These are phyloP conservation scores for Saccharomycopsis sp. DNA, from an alignment of 805 yeast genomes.

Conservation along the genomic window DNA sequence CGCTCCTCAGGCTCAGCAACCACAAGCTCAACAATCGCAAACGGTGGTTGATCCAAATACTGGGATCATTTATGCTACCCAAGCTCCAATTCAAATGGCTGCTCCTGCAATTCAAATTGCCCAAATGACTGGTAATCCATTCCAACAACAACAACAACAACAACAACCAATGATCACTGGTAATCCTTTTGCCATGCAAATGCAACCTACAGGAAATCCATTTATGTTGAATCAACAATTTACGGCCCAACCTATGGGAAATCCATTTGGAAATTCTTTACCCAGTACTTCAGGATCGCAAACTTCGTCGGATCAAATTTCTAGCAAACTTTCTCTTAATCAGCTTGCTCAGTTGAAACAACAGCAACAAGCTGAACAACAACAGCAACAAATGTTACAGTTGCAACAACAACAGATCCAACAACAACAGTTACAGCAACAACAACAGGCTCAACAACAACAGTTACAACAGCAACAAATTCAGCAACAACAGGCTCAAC, in stretches of 20 bases:
- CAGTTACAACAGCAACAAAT: conserved; percentile 7
- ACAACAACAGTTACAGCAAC: conserved; percentile 8
- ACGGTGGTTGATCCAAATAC: conserved; percentile 10
- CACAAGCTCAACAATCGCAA: conserved; percentile 1
- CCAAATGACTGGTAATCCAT: conserved; percentile 11
- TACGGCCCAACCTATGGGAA: conserved; percentile 16
- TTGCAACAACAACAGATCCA: conserved; percentile 8
- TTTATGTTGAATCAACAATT: conserved; percentile 8
- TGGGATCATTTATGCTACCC: conserved; percentile 8
- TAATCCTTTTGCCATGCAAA: conserved; percentile 10
- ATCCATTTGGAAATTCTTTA: too few relatives aligned
- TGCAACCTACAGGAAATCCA: background rate
- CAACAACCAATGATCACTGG: conserved; percentile 12
- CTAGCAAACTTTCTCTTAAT: conserved; percentile 7
- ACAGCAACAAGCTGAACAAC: conserved; percentile 9
- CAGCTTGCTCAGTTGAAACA: conserved; percentile 10
- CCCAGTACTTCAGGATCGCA: too few relatives aligned
- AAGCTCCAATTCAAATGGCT: too few relatives aligned
- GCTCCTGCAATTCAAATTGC: too few relatives aligned
- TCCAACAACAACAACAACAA: conserved; percentile 3
- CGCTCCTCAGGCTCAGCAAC: too few relatives aligned
- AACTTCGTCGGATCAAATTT: background rate
- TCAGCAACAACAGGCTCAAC: conserved; percentile 5
- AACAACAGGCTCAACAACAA: conserved; percentile 3
- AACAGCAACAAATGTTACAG: conserved; percentile 6